phyloP scores from a whole-genome alignment of 106 monocot species.

The Acanthochlamys bracteata region DNA sequence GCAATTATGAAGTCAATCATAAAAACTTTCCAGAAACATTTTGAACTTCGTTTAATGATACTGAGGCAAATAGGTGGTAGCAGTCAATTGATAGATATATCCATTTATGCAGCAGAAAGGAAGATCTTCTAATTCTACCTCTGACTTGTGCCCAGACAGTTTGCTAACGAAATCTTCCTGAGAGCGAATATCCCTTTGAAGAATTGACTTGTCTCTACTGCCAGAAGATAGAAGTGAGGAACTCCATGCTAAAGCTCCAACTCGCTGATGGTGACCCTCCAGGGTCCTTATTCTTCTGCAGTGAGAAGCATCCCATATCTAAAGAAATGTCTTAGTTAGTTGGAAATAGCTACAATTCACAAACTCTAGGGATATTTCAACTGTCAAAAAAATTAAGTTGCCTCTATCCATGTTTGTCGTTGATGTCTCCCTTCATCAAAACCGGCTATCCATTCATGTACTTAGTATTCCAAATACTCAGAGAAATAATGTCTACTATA shows the following conservation, averaged over 20 bases:
- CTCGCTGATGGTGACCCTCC: conserved; percentile 81
- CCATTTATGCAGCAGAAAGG: too few relatives aligned
- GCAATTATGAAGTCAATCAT: neutral
- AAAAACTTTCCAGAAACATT: too few relatives aligned
- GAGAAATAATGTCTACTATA: too few relatives aligned
- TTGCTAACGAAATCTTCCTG: conserved; percentile 92
- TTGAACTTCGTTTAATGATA: neutral
- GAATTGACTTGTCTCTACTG: conserved; percentile 84
- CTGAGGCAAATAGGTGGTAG: too few relatives aligned
- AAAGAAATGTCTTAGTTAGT: conserved; percentile 3
- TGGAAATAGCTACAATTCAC: too few relatives aligned
- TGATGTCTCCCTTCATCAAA: too few relatives aligned
- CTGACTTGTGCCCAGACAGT: conserved; percentile 86
- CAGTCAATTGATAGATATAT: too few relatives aligned
- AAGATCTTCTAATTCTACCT: conserved; percentile 33
- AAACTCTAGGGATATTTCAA: too few relatives aligned
- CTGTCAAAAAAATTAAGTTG: too few relatives aligned
- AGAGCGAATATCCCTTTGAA: conserved; percentile 85
- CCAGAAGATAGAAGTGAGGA: conserved; percentile 89
- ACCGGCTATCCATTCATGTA: too few relatives aligned
- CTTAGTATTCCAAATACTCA: too few relatives aligned
- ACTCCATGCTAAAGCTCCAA: conserved; percentile 94
- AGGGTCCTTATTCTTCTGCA: conserved; percentile 79
- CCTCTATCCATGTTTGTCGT: too few relatives aligned
- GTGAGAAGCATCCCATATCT: conserved; percentile 96